Evolutionary conservation across 2,329 filamentous ascomycete species (phyloP), one percentile per base, ranked within the genome.

Genomic region (Parastagonospora nodorum): DNA sequence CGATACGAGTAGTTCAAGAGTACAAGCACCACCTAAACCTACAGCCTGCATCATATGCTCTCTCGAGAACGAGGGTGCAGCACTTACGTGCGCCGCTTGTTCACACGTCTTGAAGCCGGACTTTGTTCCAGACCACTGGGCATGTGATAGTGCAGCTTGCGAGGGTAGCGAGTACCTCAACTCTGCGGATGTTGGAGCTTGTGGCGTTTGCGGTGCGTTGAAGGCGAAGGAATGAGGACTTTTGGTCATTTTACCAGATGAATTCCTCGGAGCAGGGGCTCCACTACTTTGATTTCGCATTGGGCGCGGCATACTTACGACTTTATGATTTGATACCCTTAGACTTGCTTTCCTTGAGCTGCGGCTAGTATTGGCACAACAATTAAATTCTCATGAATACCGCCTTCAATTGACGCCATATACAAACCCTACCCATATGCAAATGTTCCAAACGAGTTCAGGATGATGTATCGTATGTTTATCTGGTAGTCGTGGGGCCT

Each of bases 51-150:
- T 80, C 0, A 77, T 88, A 47, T 95, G 90, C 71, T 91, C 89
- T 0, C 82, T 88, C 43, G 74, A 76, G 43, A 92, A 91, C 66
- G 74, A 80, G 5, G 41, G 66, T 0, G 63, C 67, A 8, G 76
- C 82, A 7, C 72, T 84, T 2, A 88, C 83, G 4, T 94, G 90
- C 69, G 74, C 73, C 7, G 80, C 87, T 45, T 94, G 90, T 69
- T 82, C 85, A 19, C 84, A 93, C 57, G 88, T 92, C 1, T 74
- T 93, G 2, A 78, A 83, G 38, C 73, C 78, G 0, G 65, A 74
- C 0, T 79, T 80, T 42, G 78, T 86, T 38, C 74, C 80, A 0
- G 74, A 77, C 14, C 74, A 82, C n/a, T 93, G 90, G 89, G 74
- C 74, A 41, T 93, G 89, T 67, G 70, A 67, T 37, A 83, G 80